phyloP scores from a whole-genome alignment of 305 asterid genomes.

The Solanum chacoense region DNA sequence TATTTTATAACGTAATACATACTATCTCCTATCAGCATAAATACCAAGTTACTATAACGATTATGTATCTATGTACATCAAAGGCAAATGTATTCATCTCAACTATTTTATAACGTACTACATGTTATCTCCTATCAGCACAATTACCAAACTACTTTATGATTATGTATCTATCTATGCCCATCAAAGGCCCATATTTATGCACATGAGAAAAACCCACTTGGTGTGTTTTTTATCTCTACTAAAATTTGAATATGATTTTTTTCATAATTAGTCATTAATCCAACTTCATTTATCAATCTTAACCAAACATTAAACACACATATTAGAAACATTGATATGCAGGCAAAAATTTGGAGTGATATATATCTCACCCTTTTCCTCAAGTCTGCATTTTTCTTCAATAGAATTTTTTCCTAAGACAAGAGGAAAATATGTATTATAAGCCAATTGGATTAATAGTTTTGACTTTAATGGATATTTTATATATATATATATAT shows the following conservation, averaged over 20 bases:
- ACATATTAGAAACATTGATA: not conserved
- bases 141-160: not conserved
- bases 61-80: not conserved
- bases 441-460: not conserved
- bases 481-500: too few relatives aligned
- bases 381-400: constrained; percentile 30
- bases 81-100: not conserved
- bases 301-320: not conserved
- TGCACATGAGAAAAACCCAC: not conserved
- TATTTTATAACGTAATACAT: not conserved
- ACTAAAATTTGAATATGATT: not conserved
- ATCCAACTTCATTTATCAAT: not conserved
- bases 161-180: not conserved
- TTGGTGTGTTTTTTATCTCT: not conserved
- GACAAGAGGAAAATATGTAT: not conserved
- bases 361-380: constrained; percentile 21
- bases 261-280: not conserved
- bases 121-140: not conserved
- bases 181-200: not conserved
- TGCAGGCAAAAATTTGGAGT: not conserved
- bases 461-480: not conserved
- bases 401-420: constrained; percentile 31
- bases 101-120: not conserved
- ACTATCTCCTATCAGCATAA: not conserved
- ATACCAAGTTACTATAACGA: not conserved